Evolutionary conservation across 129 eudicot genomes (phyloP), one percentile per base, ranked within the genome.

Genomic region (Ambrosia artemisiifolia): DNA sequence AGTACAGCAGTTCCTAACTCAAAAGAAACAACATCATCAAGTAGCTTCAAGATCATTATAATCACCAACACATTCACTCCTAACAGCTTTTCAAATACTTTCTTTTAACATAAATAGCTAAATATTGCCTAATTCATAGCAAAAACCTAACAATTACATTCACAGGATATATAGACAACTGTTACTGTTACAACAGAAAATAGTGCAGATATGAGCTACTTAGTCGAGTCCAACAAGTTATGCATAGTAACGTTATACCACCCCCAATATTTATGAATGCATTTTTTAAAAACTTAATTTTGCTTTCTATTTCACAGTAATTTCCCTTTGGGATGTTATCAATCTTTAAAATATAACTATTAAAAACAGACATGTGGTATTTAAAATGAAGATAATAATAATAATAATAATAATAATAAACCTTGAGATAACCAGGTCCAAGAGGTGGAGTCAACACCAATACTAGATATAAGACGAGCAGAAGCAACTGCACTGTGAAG

Each of bases 391-490:
- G 13, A 36, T 11, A 11, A 57, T 2, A 54, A 24, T 24, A 24
- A 0, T 44, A n/a, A n/a, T n/a, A n/a, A 36, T 11, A 11, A 57
- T 2, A 54, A 24, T 24, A 24, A 0, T 44, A n/a, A n/a, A 90
- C 94, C 96, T 81, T 81, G 94, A 70, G 96, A 90, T 79, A 90
- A 91, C 82, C 78, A 79, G 82, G 95, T 90, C 95, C 94, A 90
- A 78, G 87, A 87, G 74, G 91, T 44, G 65, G 91, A 81, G 51
- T 87, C 84, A 63, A 77, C 71, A 14, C 88, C 91, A 61, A 85
- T 79, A 57, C 57, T 85, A 7, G 96, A 85, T 67, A 24, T 86
- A 63, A 90, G 86, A 68, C 91, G 91, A 83, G 96, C 91, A 36
- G 91, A 76, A 36, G 95, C 96, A 71, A 87, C 81, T 14, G 82